A percentile compares a stretch with the other conserved stretches of the same genome.
These are phyloP conservation scores for Phytopythium chamaehyphon DNA, from an alignment of 352 stramenopile species.

Conservation along the genomic window DNA sequence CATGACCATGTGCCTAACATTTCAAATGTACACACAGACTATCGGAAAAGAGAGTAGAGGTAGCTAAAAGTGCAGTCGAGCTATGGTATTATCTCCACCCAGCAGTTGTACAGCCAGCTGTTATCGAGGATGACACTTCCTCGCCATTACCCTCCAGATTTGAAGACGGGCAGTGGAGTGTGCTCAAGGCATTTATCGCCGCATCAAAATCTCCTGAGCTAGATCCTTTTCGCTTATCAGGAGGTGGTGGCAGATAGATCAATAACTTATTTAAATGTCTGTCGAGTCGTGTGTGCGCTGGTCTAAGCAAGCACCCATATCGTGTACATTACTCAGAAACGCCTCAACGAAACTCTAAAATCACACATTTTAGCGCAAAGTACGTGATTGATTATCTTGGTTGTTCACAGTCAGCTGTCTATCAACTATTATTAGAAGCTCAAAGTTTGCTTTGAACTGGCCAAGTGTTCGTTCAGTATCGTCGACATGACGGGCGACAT, in stretches of 20 bases:
- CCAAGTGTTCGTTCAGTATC: no score
- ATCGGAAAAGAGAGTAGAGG: slow-evolving; percentile 32
- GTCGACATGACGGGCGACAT: no score
- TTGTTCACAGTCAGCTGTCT: no score
- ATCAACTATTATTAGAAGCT: no score
- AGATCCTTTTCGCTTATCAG: not conserved
- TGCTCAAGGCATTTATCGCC: slow-evolving; percentile 1
- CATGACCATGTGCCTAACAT: not conserved
- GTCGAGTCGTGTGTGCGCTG: no score
- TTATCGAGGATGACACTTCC: not conserved
- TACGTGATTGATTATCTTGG: no score
- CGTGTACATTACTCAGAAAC: no score
- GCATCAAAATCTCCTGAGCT: slow-evolving; percentile 2
- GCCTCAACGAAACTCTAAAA: no score
- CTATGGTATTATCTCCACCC: slow-evolving; percentile 38
- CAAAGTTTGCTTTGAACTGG: no score
- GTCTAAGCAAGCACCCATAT: no score
- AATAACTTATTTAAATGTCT: not conserved
- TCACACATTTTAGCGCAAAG: no score
- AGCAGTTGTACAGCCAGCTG: not conserved
- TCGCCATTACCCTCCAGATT: not conserved
- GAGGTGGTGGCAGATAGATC: not conserved
- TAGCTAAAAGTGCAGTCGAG: slow-evolving; percentile 26
- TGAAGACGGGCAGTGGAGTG: not conserved
- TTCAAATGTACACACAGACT: slow-evolving; percentile 22